phyloP scores from a whole-genome alignment of 129 eudicot genomes.

The Daucus carota region DH1_v3.0 NC_030387.2:20455001-20455500 shows the following conservation, averaged over 20 bases:
- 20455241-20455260: no score
- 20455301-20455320: background rate
- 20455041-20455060: background rate
- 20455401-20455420: no score
- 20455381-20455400: background rate
- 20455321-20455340: no score
- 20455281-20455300: no score
- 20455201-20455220: no score
- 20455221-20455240: no score
- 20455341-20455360: no score
- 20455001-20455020: background rate
- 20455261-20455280: no score
- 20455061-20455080: background rate
- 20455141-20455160: background rate
- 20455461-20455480: background rate
- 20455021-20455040: background rate
- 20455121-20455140: background rate
- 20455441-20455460: background rate
- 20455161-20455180: background rate
- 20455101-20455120: background rate
- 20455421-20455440: background rate
- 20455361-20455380: background rate
- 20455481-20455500: background rate
- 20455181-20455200: background rate
- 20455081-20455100: background rate